These are phyloP conservation scores for Conticribra weissflogii DNA, from an alignment of 108 stramenopile genomes.

Conservation along the genomic window DNA sequence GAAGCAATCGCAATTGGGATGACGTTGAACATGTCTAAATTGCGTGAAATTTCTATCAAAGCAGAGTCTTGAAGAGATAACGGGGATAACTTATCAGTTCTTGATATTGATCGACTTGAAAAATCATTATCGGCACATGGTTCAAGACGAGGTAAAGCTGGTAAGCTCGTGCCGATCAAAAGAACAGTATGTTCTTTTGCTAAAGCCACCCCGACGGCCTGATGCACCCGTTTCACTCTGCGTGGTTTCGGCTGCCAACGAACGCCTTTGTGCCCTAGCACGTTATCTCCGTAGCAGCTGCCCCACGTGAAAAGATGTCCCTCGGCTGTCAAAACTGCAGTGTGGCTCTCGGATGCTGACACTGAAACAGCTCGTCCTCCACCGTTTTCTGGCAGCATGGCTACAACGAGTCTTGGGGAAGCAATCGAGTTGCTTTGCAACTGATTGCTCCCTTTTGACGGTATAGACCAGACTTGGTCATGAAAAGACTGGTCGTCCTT, in stretches of 20 bases:
- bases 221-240: conserved; percentile 72
- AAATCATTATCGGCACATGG: neutral
- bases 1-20: conserved; percentile 71
- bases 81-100: neutral
- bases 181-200: conserved; percentile 86
- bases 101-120: neutral
- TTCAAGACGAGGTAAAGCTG: conserved; percentile 41
- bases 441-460: conserved; percentile 14
- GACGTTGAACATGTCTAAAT: conserved; percentile 83
- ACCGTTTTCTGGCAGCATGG: conserved; percentile 82
- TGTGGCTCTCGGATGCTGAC: conserved; percentile 78
- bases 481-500: neutral
- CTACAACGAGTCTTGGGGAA: conserved; percentile 76
- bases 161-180: conserved; percentile 75
- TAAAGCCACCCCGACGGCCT: conserved; percentile 76
- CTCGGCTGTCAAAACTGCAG: conserved; percentile 70
- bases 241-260: conserved; percentile 78
- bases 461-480: conserved; percentile 21
- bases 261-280: conserved; percentile 79
- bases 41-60: conserved; percentile 54
- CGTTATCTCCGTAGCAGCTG: conserved; percentile 58
- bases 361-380: conserved; percentile 81
- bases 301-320: conserved; percentile 88
- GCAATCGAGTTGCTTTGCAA: conserved; percentile 20
- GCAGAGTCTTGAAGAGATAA: conserved; percentile 58